phyloP scores from a whole-genome alignment of 805 yeast species.

The Ogataea pilisensis region DNA sequence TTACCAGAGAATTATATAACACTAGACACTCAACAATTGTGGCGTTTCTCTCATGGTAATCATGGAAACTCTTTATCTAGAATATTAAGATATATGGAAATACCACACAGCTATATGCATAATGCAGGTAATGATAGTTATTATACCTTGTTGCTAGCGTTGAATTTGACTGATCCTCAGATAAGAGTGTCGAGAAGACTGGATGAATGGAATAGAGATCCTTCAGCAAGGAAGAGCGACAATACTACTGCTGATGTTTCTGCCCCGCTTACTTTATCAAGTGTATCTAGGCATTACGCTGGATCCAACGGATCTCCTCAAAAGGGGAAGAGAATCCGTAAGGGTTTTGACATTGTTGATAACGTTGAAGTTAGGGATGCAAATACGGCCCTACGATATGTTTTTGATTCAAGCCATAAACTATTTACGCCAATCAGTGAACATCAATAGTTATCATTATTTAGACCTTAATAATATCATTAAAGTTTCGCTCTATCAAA shows the following conservation, averaged over 20 bases:
- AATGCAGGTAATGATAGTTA: conserved; percentile 73
- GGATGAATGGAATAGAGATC: conserved; percentile 14
- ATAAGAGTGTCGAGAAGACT: conserved; percentile 23
- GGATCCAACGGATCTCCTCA: background rate
- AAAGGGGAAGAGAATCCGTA: background rate
- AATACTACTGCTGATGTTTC: too few relatives aligned
- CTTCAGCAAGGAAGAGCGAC: too few relatives aligned
- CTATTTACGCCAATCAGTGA: conserved; percentile 1
- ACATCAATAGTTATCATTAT: background rate
- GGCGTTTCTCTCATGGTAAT: conserved; percentile 36
- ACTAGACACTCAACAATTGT: conserved; percentile 48
- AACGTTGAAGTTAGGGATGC: conserved; percentile 1
- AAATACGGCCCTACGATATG: background rate
- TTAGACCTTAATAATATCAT: background rate
- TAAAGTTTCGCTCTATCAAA: too few relatives aligned
- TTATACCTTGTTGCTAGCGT: conserved; percentile 50
- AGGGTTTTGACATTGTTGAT: conserved; percentile 6
- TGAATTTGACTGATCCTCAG: conserved; percentile 48
- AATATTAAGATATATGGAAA: conserved; percentile 39
- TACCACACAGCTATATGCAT: conserved; percentile 59
- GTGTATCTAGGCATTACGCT: too few relatives aligned
- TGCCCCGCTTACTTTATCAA: too few relatives aligned
- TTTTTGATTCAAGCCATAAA: conserved; percentile 6
- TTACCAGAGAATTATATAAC: conserved; percentile 35
- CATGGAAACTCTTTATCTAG: conserved; percentile 43